These are phyloP conservation scores for Solanum hybrid DNA, from an alignment of 305 asterid genomes.

Conservation along the genomic window DNA sequence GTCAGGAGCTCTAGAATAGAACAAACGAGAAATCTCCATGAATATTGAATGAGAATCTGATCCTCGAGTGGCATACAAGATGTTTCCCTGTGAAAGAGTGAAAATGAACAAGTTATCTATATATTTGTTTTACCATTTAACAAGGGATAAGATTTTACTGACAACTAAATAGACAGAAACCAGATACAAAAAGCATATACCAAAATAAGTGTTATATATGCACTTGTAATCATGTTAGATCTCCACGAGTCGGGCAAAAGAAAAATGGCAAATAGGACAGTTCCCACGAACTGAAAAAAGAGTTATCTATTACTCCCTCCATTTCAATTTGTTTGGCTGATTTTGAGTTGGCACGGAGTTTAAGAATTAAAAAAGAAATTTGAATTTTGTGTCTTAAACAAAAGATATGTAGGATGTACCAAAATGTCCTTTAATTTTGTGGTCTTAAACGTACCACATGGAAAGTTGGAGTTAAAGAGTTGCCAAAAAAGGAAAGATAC, in stretches of 20 bases:
- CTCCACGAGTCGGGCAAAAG: background rate
- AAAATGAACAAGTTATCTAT: background rate
- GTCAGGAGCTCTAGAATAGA: conserved; percentile 43
- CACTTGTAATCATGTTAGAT: background rate
- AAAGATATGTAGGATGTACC: background rate
- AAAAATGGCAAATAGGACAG: background rate
- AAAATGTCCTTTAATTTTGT: background rate
- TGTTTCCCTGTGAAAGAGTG: conserved; percentile 42
- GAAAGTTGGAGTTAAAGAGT: background rate
- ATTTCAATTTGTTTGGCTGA: background rate
- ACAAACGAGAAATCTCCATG: conserved; percentile 61
- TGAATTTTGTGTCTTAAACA: background rate
- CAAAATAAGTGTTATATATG: background rate
- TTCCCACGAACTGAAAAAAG: background rate
- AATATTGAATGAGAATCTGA: conserved; percentile 62
- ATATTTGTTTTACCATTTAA: background rate
- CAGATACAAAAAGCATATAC: background rate
- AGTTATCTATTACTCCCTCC: background rate
- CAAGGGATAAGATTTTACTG: background rate
- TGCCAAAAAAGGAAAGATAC: background rate
- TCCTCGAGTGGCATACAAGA: conserved; percentile 49
- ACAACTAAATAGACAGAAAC: background rate
- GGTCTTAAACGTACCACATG: background rate
- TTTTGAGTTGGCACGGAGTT: background rate
- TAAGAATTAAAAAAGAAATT: background rate